Percentiles rank a stretch among this genome's conserved stretches.
Conservation (phyloP, 78 protist species). For the Acrasis kona region DNA sequence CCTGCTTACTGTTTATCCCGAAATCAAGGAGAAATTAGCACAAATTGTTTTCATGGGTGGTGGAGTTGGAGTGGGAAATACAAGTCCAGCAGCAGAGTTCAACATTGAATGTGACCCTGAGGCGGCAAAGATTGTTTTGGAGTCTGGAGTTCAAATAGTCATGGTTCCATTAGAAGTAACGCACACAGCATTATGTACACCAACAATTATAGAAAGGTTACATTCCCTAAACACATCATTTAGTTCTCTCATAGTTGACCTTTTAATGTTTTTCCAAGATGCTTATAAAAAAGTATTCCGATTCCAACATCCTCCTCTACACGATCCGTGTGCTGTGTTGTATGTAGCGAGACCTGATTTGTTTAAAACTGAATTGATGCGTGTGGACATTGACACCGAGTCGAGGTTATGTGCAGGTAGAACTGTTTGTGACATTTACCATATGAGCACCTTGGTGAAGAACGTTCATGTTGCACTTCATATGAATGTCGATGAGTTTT, state of each 20-base stretch:
- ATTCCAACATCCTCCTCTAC: conserved; percentile 63
- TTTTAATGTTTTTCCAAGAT: conserved; percentile 50
- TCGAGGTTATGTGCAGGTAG: conserved; percentile 22
- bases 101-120: conserved; percentile 71
- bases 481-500: conserved; percentile 41
- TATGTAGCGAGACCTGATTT: conserved; percentile 50
- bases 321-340: conserved; percentile 79
- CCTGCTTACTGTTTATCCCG: conserved; percentile 47
- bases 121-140: conserved; percentile 63
- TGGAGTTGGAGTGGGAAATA: conserved; percentile 57
- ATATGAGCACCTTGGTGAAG: conserved; percentile 21
- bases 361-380: conserved; percentile 31
- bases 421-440: conserved; percentile 56
- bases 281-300: conserved; percentile 43
- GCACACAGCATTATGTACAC: conserved; percentile 45
- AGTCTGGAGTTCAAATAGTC: conserved; percentile 34
- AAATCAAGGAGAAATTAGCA: conserved; percentile 31
- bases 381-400: conserved; percentile 57
- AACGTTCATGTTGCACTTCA: conserved; percentile 55
- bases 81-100: conserved; percentile 63
- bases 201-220: conserved; percentile 22
- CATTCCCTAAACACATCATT: conserved; percentile 7
- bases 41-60: conserved; percentile 70
- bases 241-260: conserved; percentile 15
- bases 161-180: conserved; percentile 82